These are phyloP conservation scores for Chenopodium berlandieri DNA, from an alignment of 148 eudicot species.

Conservation along the genomic window DNA sequence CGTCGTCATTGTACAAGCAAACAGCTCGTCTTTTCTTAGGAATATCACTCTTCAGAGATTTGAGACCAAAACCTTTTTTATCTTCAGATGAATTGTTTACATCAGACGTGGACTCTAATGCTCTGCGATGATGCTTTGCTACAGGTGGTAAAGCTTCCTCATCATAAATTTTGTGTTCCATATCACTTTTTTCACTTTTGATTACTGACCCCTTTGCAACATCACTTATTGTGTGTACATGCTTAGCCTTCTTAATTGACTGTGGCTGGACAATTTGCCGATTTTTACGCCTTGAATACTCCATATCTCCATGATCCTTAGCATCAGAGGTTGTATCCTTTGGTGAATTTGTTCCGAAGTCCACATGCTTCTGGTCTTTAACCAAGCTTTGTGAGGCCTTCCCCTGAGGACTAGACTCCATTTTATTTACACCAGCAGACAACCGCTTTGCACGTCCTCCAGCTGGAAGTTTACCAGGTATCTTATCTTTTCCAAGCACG, in stretches of 20 bases:
- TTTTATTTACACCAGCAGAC: constrained; percentile 32
- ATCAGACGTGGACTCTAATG: constrained; percentile 36
- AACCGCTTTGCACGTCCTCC: constrained; percentile 34
- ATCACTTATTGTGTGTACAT: constrained; percentile 37
- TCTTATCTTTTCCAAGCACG: constrained; percentile 27
- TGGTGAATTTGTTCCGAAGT: constrained; percentile 25
- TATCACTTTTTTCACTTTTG: constrained; percentile 23
- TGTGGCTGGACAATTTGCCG: constrained; percentile 28
- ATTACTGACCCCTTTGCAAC: constrained; percentile 26
- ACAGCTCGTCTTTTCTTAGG: constrained; percentile 70
- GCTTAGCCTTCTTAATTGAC: constrained; percentile 49
- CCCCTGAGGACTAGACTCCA: constrained; percentile 29
- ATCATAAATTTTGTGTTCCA: constrained; percentile 28
- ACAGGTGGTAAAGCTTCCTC: constrained; percentile 52
- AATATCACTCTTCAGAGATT: constrained; percentile 33
- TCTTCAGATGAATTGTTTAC: constrained; percentile 32
- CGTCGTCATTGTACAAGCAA: constrained; percentile 50
- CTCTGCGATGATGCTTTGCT: constrained; percentile 49
- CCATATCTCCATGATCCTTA: constrained; percentile 34
- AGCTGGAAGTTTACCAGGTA: constrained; percentile 27
- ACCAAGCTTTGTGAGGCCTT: constrained; percentile 34
- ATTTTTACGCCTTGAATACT: constrained; percentile 32
- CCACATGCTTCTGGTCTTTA: constrained; percentile 39
- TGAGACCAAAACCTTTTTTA: constrained; percentile 28
- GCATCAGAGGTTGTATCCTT: constrained; percentile 28